Conservation (phyloP, 1,284 basidiomycete species). For the Blastosporella zonata region DNA sequence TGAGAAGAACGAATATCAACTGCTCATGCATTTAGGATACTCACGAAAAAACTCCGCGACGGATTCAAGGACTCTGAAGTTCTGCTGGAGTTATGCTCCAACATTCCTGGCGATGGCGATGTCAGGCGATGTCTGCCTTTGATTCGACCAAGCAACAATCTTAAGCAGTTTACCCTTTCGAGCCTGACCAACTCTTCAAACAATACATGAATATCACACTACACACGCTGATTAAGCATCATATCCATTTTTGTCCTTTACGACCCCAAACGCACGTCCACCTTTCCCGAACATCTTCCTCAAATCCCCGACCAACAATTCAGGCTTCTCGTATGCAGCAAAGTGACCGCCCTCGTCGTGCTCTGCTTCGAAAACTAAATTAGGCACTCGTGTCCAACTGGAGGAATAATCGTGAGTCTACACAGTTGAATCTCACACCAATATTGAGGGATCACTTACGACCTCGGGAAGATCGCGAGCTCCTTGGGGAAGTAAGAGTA, state of each 20-base stretch:
- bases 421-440: not conserved
- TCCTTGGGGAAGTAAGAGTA: slow-evolving; percentile 50
- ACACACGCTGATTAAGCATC: not conserved
- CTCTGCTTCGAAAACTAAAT: slow-evolving; percentile 19
- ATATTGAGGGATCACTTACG: slow-evolving; percentile 27
- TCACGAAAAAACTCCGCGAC: too few relatives aligned
- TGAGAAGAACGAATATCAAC: too few relatives aligned
- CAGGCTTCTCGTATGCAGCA: slow-evolving; percentile 20
- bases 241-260: slow-evolving; percentile 22
- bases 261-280: slow-evolving; percentile 21
- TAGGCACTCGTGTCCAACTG: slow-evolving; percentile 12
- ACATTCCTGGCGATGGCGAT: too few relatives aligned
- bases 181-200: too few relatives aligned
- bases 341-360: slow-evolving; percentile 23
- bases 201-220: too few relatives aligned
- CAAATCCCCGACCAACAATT: slow-evolving; percentile 18
- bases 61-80: too few relatives aligned
- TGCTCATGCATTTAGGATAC: too few relatives aligned
- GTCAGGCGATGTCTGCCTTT: too few relatives aligned
- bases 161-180: too few relatives aligned
- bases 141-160: too few relatives aligned
- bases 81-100: too few relatives aligned
- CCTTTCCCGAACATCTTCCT: slow-evolving; percentile 23
- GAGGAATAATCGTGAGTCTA: not conserved
- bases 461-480: slow-evolving; percentile 31